Evolutionary conservation across 2,329 filamentous ascomycete genomes (phyloP).

Genomic region (Pseudogymnoascus sp.): DNA sequence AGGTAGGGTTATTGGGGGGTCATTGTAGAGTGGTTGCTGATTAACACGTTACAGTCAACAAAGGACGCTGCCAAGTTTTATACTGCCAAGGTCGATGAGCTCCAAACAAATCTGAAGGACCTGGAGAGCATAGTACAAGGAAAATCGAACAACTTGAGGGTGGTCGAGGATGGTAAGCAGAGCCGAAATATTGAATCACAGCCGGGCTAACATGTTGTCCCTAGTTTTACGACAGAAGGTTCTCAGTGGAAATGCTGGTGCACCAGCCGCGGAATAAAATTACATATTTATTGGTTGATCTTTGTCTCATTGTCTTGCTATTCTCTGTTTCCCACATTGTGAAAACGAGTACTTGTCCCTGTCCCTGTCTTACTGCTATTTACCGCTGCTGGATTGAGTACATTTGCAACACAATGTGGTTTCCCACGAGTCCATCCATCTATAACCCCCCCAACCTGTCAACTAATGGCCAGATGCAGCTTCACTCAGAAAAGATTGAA

Average conservation of each 20-base stretch:
- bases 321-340: neutral
- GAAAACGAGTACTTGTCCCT: neutral
- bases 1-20: conserved; percentile 45
- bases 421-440: neutral
- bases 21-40: neutral
- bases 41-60: conserved; percentile 37
- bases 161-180: conserved; percentile 79
- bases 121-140: conserved; percentile 61
- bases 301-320: neutral
- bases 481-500: conserved; percentile 16
- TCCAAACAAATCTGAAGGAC: conserved; percentile 59
- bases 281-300: conserved; percentile 13
- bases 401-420: neutral
- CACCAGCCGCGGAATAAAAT: conserved; percentile 27
- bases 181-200: conserved; percentile 12
- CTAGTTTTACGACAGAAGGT: conserved; percentile 47
- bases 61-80: conserved; percentile 62
- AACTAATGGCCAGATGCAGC: neutral
- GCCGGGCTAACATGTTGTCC: conserved; percentile 21
- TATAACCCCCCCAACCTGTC: neutral
- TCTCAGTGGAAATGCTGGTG: conserved; percentile 37
- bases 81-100: conserved; percentile 58
- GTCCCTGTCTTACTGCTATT: conserved; percentile 8
- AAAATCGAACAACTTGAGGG: conserved; percentile 78
- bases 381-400: conserved; percentile 10